A percentile compares a stretch with the other conserved stretches of the same genome.
Evolutionary conservation across 1,284 basidiomycete species (phyloP).

Genomic region (Singerocomus inundabilis): DNA sequence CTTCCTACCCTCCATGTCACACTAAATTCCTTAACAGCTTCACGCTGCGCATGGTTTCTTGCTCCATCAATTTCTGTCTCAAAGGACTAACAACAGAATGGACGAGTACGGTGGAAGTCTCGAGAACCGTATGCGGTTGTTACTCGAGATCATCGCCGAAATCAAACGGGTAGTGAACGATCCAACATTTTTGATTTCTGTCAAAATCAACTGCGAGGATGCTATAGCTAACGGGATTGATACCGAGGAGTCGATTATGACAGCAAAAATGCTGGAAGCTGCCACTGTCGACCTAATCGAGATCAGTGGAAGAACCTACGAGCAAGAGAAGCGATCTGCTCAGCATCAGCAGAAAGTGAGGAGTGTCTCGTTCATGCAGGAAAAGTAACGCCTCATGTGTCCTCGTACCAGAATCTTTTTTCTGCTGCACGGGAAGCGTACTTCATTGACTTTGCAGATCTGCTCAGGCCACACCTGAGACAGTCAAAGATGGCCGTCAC

Average conservation of each 20-base stretch:
- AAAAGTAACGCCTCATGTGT: not conserved
- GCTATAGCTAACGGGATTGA: conserved; percentile 21
- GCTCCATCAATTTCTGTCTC: conserved; percentile 42
- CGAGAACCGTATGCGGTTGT: conserved; percentile 41
- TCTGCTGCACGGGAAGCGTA: conserved; percentile 38
- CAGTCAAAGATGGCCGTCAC: conserved; percentile 43
- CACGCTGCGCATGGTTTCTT: conserved; percentile 52
- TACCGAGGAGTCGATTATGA: conserved; percentile 42
- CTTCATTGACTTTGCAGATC: conserved; percentile 42
- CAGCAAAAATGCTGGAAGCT: conserved; percentile 43
- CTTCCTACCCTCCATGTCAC: too few species aligned
- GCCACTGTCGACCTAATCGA: conserved; percentile 51
- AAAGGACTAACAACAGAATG: conserved; percentile 44
- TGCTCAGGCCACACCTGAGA: conserved; percentile 36
- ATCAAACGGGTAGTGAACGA: conserved; percentile 29
- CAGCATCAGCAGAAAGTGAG: conserved; percentile 17
- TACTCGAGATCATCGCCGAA: conserved; percentile 40
- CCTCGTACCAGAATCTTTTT: conserved; percentile 31
- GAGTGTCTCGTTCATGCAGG: conserved; percentile 16
- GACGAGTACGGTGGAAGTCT: conserved; percentile 53
- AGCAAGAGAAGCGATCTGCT: conserved; percentile 28
- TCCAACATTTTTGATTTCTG: conserved; percentile 40
- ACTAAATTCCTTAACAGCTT: conserved; percentile 15
- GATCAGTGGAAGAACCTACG: conserved; percentile 45
- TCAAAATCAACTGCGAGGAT: conserved; percentile 47